phyloP scores from a whole-genome alignment of 1,284 basidiomycete genomes.

The Porodaedalea pini region DNA sequence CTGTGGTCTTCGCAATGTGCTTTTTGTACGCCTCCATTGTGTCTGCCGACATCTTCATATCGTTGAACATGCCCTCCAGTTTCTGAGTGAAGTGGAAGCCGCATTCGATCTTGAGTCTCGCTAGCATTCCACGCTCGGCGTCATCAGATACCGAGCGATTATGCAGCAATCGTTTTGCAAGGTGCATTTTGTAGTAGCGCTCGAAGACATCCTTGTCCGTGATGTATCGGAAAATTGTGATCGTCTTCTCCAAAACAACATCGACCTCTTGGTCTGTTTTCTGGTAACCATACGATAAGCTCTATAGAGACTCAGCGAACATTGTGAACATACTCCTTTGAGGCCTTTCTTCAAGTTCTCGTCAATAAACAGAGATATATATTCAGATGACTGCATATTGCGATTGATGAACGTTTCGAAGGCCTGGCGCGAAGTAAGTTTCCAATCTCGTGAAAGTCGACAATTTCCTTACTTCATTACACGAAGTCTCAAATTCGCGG shows the following conservation, averaged over 20 bases:
- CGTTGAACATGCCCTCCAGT: constrained; percentile 98
- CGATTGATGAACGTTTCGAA: constrained; percentile 92
- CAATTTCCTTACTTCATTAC: constrained; percentile 71
- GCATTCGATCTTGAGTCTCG: constrained; percentile 96
- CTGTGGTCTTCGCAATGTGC: constrained; percentile 53
- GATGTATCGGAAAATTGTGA: constrained; percentile 92
- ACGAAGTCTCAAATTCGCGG: constrained; percentile 75
- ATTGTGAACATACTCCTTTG: constrained; percentile 70
- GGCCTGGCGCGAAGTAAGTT: constrained; percentile 49
- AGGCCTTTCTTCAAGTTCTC: constrained; percentile 95
- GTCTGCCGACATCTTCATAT: constrained; percentile 90
- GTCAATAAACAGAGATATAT: constrained; percentile 95
- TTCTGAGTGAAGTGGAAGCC: constrained; percentile 98
- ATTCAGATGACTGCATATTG: constrained; percentile 89
- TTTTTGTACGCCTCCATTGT: constrained; percentile 74
- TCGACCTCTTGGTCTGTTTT: constrained; percentile 96
- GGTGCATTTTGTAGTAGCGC: constrained; percentile 94
- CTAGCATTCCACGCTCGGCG: constrained; percentile 96
- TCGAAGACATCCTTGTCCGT: constrained; percentile 98
- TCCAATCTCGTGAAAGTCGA: neutral
- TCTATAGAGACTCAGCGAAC: neutral
- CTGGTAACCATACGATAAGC: constrained; percentile 39
- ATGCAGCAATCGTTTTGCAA: constrained; percentile 87
- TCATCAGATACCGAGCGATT: constrained; percentile 93
- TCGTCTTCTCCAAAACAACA: constrained; percentile 86